Conservation (phyloP, 176 grass and related monocot genomes). For the Zea luxurians region DNA sequence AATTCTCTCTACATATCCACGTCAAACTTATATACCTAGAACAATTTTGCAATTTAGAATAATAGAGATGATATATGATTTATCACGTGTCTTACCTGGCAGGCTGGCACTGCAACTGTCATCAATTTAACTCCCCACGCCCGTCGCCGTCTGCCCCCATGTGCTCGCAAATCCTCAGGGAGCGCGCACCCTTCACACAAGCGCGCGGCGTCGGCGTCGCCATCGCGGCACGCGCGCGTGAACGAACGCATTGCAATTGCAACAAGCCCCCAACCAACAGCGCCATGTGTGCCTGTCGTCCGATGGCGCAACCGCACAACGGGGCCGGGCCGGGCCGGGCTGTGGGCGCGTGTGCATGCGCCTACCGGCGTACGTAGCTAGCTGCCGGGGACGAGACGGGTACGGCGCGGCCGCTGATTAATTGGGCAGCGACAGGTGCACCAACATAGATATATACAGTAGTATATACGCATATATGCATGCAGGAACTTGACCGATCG, state of each 20-base stretch:
- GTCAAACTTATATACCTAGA: too few species aligned
- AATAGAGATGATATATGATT: too few species aligned
- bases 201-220: conserved; percentile 30
- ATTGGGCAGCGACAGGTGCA: conserved; percentile 37
- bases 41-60: too few species aligned
- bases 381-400: neutral
- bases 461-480: neutral
- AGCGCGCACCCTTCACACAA: conserved; percentile 24
- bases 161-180: conserved; percentile 43
- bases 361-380: neutral
- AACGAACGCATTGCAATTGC: neutral
- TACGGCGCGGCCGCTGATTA: conserved; percentile 23
- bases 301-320: neutral
- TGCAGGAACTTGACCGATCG: neutral
- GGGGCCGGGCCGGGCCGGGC: neutral
- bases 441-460: conserved; percentile 7
- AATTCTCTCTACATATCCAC: too few species aligned
- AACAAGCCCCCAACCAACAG: neutral
- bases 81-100: conserved; percentile 19
- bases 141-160: conserved; percentile 41
- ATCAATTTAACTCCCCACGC: conserved; percentile 40
- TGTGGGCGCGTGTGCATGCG: neutral
- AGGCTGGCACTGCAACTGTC: neutral
- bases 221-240: conserved; percentile 14
- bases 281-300: conserved; percentile 22